A percentile compares a stretch with the other conserved stretches of the same genome.
Conservation (phyloP, 1,139 yeast genomes). For the Protomyces inouyei region DNA sequence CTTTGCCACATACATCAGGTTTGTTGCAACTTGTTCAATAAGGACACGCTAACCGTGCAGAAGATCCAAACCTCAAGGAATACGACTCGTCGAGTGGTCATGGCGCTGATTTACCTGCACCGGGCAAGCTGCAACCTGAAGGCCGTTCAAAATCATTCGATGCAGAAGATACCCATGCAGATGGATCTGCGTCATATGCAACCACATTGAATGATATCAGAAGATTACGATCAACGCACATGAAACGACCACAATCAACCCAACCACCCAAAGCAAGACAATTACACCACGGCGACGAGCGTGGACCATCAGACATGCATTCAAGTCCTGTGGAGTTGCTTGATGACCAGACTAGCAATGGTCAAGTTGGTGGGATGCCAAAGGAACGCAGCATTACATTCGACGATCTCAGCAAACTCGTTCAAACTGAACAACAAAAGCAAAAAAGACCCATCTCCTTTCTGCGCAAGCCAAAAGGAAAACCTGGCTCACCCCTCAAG, state of each 20-base stretch:
- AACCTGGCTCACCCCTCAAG: conserved; percentile 7
- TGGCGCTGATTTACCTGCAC: not conserved
- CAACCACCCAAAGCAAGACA: conserved; percentile 57
- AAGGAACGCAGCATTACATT: conserved; percentile 75
- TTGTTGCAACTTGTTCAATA: not conserved
- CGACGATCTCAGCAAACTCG: conserved; percentile 95
- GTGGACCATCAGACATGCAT: conserved; percentile 39
- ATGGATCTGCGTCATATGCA: conserved; percentile 45
- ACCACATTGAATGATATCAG: conserved; percentile 74
- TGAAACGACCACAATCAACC: conserved; percentile 58
- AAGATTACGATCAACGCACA: conserved; percentile 63
- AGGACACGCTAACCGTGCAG: not conserved
- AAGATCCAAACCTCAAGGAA: conserved; percentile 11
- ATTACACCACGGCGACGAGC: conserved; percentile 47
- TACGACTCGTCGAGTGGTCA: not conserved
- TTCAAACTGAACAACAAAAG: conserved; percentile 94
- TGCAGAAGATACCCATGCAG: not conserved
- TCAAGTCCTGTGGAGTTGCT: not conserved
- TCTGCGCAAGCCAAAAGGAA: conserved; percentile 3
- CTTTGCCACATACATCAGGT: conserved; percentile 26
- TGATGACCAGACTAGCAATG: not conserved
- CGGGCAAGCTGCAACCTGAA: not conserved
- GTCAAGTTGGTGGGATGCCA: not conserved
- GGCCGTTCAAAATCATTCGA: conserved; percentile 3
- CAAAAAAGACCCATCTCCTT: conserved; percentile 85